These are phyloP conservation scores for Coffea canephora DNA, from an alignment of 257 asterid genomes.

Conservation along the genomic window DNA sequence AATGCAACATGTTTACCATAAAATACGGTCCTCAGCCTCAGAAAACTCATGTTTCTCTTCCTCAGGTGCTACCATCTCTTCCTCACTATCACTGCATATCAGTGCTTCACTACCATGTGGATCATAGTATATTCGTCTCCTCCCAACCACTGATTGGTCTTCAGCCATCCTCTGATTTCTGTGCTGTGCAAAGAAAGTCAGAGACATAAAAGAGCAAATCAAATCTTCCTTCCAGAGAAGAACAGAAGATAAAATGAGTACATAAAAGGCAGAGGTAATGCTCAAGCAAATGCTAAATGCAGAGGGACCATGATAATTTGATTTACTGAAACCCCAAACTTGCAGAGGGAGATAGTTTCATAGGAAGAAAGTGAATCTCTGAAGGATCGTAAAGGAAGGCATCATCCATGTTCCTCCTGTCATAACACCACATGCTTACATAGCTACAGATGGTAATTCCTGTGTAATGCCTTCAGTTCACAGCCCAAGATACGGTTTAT, in stretches of 20 bases:
- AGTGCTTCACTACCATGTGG: conserved; percentile 87
- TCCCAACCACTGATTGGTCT: conserved; percentile 91
- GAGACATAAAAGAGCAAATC: conserved; percentile 35
- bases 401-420: background rate
- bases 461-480: background rate
- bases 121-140: conserved; percentile 89
- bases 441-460: background rate
- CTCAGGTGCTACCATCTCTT: conserved; percentile 60
- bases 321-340: conserved; percentile 1
- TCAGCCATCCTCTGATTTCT: conserved; percentile 97
- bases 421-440: background rate
- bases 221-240: conserved; percentile 16
- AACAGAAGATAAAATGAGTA: conserved; percentile 15
- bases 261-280: background rate
- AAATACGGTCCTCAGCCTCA: conserved; percentile 74
- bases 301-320: conserved; percentile 8
- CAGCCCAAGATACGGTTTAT: background rate
- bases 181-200: conserved; percentile 51
- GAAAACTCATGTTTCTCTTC: conserved; percentile 72
- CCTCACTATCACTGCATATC: conserved; percentile 97
- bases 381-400: background rate
- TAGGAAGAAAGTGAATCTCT: background rate
- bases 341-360: background rate
- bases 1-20: conserved; percentile 40
- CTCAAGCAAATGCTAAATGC: background rate